A percentile compares a stretch with the other conserved stretches of the same genome.
Conservation (phyloP, 2,329 filamentous ascomycete genomes). For the Claviceps africana region DNA sequence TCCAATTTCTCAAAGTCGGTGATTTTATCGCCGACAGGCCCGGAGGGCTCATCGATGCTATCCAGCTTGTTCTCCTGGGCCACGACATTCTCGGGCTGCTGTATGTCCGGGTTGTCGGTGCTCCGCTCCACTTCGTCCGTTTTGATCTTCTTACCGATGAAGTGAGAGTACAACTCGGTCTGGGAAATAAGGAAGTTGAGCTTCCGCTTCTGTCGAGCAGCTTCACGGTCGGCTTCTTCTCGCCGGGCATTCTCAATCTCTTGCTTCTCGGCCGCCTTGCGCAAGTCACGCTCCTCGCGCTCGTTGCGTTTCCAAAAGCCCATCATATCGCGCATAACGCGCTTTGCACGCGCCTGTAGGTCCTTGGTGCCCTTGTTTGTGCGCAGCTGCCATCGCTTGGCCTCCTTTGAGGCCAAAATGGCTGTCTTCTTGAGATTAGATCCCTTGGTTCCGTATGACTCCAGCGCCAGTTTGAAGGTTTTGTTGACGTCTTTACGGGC, state of each 20-base stretch:
- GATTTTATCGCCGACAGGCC: constrained; percentile 51
- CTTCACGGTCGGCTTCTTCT: constrained; percentile 93
- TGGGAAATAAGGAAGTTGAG: constrained; percentile 99
- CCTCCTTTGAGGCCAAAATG: constrained; percentile 91
- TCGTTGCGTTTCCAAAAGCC: constrained; percentile 99
- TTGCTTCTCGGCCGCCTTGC: constrained; percentile 87
- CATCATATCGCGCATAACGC: constrained; percentile 99
- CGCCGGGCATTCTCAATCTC: constrained; percentile 94
- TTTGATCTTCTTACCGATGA: constrained; percentile 98
- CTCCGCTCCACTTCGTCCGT: constrained; percentile 88
- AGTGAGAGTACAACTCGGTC: constrained; percentile 97
- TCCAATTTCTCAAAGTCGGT: constrained; percentile 90
- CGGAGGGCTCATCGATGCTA: constrained; percentile 35
- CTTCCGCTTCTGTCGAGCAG: constrained; percentile 93
- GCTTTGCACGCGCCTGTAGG: constrained; percentile 88
- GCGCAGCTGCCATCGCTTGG: constrained; percentile 88
- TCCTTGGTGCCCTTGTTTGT: constrained; percentile 99
- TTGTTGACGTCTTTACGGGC: constrained; percentile 89
- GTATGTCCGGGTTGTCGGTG: constrained; percentile 65
- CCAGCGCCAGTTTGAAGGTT: constrained; percentile 74
- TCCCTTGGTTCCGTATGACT: constrained; percentile 72
- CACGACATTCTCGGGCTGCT: constrained; percentile 32
- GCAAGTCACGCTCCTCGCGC: constrained; percentile 85
- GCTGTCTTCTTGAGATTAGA: constrained; percentile 98
- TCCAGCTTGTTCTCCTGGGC: constrained; percentile 30